Base-by-base conservation (phyloP, 2,329 filamentous ascomycete genomes). In the Dothideomycetes sp. region DNA sequence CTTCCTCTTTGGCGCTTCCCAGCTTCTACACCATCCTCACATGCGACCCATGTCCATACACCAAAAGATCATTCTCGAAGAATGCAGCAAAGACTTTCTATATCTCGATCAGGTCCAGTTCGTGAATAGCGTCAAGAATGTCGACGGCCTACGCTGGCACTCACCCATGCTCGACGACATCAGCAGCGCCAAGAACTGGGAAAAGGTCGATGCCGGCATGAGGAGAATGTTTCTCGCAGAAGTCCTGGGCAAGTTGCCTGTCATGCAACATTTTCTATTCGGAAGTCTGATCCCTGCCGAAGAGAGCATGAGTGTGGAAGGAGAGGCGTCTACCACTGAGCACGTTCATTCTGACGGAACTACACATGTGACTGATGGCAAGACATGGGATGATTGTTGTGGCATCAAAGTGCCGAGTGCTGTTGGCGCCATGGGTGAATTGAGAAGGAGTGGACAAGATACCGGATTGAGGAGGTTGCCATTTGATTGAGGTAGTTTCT, bases 161-260 rank as follows among this genome's bases (percentile, higher is more conserved):
- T 88, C 81, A 47, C 91, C 93, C 3, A 96, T 98, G 93, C 75
- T 98, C 14, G 91, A 98, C 57, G 91, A 98, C 58, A 98, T 98
- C 48, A 91, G 84, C 3, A 80, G 85, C 1, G 83, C 89, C 12
- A 88, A 85, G 58, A 84, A 72, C 30, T 98, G 91, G 91, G 66
- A 63, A 48, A 98, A 98, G 68, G 83, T 98, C 36, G 88, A 96
- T 59, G 81, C 73, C 18, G 91, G 91, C 5, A 96, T 98, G 93
- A 75, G 84, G 45, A 84, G 86, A 49, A 98, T 98, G 93, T 96
- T 96, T 56, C 73, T 89, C 37, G 84, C 81, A 31, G 91, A 98
- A 61, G 89, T 98, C 1, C 62, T 98, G 37, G 79, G 83, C 22
- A 98, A 98, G 62, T 60, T 98, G 40, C 91, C 91, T 1, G 89